Evolutionary conservation across 2,329 filamentous ascomycete species (phyloP), one percentile per base, ranked within the genome.

Genomic region (Coniochaeta hoffmannii): DNA sequence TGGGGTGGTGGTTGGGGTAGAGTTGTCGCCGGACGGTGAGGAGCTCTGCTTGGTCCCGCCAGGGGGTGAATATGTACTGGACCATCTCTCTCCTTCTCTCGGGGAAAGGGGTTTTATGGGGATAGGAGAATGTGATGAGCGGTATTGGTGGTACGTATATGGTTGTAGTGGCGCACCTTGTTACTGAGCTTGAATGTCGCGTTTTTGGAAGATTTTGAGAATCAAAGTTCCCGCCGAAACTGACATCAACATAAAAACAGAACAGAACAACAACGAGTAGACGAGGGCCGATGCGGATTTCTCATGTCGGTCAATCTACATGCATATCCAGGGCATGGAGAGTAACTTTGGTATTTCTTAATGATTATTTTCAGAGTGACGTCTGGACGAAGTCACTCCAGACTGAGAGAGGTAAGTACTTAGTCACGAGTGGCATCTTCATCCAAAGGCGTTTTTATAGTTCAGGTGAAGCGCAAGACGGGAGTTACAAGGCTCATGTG

Each of bases 31-130:
- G 81, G 54, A 90, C 81, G 51, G 74, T 69, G 56, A 90, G 77
- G 58, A 92, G 80, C 67, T 90, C 87, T 56, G 72, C 66, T 55
- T 77, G 79, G 68, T 81, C 73, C 60, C 86, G 84, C 88, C 88
- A 91, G 32, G 87, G 87, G 55, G 87, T 90, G 64, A 88, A 83
- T 59, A 86, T 77, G 71, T 88, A 89, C 65, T 85, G 82, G 28
- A 87, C 82, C 85, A 88, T 88, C 54, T n/a, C 19, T 19, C 4
- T 41, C 36, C 15, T n/a, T n/a, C n/a, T 22, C 5, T n/a, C 5
- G 14, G 34, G 3, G 5, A 4, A 36, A 2, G 10, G 17, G 19
- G 10, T 10, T 41, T 24, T 36, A 36, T 4, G 34, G 34, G 32
- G 15, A 2, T 17, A 17, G 15, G 4, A 6, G 10, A n/a, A 10